phyloP scores from a whole-genome alignment of 2,329 filamentous ascomycete genomes.

The Beauveria caledonica region DNA sequence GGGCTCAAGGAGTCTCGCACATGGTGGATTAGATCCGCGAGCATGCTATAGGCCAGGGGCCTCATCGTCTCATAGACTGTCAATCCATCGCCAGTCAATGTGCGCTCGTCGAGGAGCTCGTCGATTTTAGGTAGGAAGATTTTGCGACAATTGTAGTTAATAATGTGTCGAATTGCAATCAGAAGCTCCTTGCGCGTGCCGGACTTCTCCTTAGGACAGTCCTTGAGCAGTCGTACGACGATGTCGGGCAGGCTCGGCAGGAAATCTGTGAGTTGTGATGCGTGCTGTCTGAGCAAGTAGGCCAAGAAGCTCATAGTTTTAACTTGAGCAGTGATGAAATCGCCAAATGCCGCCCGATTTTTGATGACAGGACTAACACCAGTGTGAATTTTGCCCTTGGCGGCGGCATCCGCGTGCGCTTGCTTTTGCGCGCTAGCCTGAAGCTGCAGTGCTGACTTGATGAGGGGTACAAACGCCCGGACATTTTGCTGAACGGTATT shows the following conservation, averaged over 20 bases:
- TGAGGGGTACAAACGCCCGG: constrained; percentile 83
- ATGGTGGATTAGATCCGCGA: constrained; percentile 96
- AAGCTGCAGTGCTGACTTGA: constrained; percentile 79
- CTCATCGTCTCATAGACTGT: constrained; percentile 96
- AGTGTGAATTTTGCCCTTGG: constrained; percentile 75
- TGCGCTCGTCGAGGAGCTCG: constrained; percentile 87
- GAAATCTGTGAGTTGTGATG: constrained; percentile 81
- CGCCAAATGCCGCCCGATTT: constrained; percentile 88
- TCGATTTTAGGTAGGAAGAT: constrained; percentile 94
- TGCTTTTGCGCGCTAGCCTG: constrained; percentile 91
- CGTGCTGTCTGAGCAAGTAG: constrained; percentile 82
- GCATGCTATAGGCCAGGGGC: constrained; percentile 93
- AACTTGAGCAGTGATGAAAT: constrained; percentile 95
- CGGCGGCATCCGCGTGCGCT: constrained; percentile 77
- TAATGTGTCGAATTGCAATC: constrained; percentile 94
- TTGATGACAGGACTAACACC: constrained; percentile 91
- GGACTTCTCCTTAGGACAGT: constrained; percentile 92
- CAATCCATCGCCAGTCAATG: constrained; percentile 87
- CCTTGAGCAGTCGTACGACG: constrained; percentile 81
- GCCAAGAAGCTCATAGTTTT: constrained; percentile 99
- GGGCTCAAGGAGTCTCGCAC: constrained; percentile 81
- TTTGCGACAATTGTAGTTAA: constrained; percentile 96
- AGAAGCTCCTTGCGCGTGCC: constrained; percentile 88
- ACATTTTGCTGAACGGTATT: constrained; percentile 74
- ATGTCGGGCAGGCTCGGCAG: constrained; percentile 77